These are phyloP conservation scores for Diaporthe vaccinii DNA, from an alignment of 2,329 filamentous ascomycete genomes.

Conservation along the genomic window DNA sequence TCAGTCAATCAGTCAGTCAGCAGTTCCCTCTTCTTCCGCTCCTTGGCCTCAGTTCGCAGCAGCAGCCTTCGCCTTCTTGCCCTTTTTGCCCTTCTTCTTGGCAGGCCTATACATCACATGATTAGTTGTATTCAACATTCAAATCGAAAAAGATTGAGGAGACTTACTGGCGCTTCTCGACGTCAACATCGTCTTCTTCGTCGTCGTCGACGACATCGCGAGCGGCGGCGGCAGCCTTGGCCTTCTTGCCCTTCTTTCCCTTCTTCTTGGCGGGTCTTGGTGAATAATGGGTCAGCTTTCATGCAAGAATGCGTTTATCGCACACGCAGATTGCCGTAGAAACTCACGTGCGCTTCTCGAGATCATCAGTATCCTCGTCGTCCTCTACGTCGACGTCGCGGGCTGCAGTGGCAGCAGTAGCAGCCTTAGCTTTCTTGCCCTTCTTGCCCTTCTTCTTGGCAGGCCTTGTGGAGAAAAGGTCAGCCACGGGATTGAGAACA, in stretches of 20 bases:
- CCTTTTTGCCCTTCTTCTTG: slow-evolving; percentile 20
- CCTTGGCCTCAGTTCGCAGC: neutral
- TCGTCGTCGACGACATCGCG: neutral
- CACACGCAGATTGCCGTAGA: neutral
- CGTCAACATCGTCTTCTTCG: neutral
- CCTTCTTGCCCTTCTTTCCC: slow-evolving; percentile 4
- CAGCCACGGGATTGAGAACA: neutral
- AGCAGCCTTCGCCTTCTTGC: slow-evolving; percentile 20
- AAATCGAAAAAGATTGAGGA: neutral
- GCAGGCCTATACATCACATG: neutral
- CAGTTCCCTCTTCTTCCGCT: neutral
- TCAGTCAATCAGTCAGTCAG: neutral
- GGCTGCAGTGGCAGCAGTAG: neutral
- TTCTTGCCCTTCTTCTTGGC: slow-evolving; percentile 19
- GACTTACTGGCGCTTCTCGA: neutral
- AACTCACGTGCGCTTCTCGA: slow-evolving; percentile 3
- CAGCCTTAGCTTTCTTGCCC: neutral
- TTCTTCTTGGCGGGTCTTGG: slow-evolving; percentile 1
- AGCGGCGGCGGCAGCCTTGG: neutral
- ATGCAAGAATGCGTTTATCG: no score
- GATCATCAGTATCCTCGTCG: neutral
- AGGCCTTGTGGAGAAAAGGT: neutral
- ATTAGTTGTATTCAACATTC: neutral
- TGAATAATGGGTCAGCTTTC: neutral
- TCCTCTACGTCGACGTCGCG: neutral